A percentile compares a stretch with the other conserved stretches of the same genome.
These are phyloP conservation scores for Colletotrichum camelliae DNA, from an alignment of 2,329 filamentous ascomycete species.

Conservation along the genomic window DNA sequence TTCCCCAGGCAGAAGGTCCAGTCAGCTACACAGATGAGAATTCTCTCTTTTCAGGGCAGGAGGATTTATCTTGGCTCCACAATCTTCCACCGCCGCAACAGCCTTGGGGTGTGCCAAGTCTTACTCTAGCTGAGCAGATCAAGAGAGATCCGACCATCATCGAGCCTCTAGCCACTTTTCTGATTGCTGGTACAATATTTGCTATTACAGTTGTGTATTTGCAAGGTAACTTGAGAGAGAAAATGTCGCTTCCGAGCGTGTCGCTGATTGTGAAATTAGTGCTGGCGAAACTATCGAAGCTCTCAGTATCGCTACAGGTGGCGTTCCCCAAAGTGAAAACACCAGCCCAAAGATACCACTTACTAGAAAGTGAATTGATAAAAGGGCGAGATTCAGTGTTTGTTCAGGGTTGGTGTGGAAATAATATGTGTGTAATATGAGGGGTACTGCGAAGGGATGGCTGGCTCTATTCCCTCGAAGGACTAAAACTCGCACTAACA, in stretches of 20 bases:
- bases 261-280: background rate
- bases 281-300: background rate
- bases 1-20: no score
- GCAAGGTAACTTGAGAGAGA: background rate
- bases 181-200: background rate
- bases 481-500: no score
- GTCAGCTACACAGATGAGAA: no score
- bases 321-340: background rate
- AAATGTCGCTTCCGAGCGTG: no score
- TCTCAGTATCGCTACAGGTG: background rate
- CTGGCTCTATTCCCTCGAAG: no score
- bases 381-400: background rate
- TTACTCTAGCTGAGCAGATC: background rate
- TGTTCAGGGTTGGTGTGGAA: no score
- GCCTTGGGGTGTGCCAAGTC: background rate
- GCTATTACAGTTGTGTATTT: background rate
- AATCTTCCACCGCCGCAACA: no score
- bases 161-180: background rate
- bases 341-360: background rate
- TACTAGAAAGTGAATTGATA: background rate
- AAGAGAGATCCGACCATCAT: background rate
- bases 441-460: no score
- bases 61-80: no score
- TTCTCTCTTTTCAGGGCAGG: no score
- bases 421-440: no score